Evolutionary conservation across 805 yeast species (phyloP).

Genomic region (Starmerella lactis-condensi): DNA sequence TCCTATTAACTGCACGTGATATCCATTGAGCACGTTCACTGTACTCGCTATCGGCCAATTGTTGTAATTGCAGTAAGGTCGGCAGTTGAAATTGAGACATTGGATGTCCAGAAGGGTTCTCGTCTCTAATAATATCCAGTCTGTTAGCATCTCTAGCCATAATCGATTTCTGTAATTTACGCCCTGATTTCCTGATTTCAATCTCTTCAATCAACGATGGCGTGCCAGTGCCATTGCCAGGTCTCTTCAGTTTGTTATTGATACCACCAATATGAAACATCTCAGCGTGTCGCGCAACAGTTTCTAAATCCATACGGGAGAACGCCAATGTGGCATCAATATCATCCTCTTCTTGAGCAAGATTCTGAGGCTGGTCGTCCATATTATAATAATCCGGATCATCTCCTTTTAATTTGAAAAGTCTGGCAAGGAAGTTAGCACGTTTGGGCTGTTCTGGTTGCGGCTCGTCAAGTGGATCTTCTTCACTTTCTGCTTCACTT

Average conservation of each 20-base stretch:
- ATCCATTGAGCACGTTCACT: conserved; percentile 17
- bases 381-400: conserved; percentile 5
- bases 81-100: conserved; percentile 8
- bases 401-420: conserved; percentile 9
- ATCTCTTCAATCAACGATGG: conserved; percentile 24
- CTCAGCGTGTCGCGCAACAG: conserved; percentile 15
- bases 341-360: conserved; percentile 8
- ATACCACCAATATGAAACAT: conserved; percentile 17
- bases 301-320: conserved; percentile 18
- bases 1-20: conserved; percentile 8
- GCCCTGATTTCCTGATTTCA: conserved; percentile 23
- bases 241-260: conserved; percentile 8
- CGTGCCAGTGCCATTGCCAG: conserved; percentile 13
- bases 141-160: conserved; percentile 16
- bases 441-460: too few species aligned
- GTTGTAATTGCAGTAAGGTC: conserved; percentile 20
- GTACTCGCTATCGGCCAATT: conserved; percentile 19
- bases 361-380: conserved; percentile 4
- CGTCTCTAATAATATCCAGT: conserved; percentile 5
- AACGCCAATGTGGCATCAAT: conserved; percentile 18
- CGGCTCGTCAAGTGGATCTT: conserved; percentile 6
- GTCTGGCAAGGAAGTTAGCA: conserved; percentile 3
- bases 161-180: conserved; percentile 16
- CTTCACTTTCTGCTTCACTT: conserved; percentile 16
- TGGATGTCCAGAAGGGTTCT: conserved; percentile 1